These are phyloP conservation scores for Backusella mclennaniae DNA, from an alignment of 192 early-diverging fungal species.

Conservation along the genomic window DNA sequence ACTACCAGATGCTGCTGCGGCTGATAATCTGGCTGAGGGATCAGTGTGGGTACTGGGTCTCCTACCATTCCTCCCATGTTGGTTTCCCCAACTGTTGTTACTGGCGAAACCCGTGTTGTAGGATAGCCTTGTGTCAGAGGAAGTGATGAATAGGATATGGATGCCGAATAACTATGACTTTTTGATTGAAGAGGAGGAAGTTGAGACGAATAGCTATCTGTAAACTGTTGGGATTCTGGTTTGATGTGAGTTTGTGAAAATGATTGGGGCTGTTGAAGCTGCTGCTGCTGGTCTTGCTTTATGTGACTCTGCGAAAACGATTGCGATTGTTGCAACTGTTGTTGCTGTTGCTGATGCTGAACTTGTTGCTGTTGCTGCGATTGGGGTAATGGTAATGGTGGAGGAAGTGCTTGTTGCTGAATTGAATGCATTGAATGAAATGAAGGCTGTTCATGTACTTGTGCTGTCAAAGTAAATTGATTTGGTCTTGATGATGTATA, in stretches of 20 bases:
- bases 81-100: not conserved
- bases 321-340: not conserved
- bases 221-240: not conserved
- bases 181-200: constrained; percentile 26
- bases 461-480: constrained; percentile 1
- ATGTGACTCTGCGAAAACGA: not conserved
- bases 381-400: not conserved
- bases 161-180: not conserved
- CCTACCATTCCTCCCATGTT: not conserved
- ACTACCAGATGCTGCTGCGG: constrained; percentile 3
- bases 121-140: constrained; percentile 4
- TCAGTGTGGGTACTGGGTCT: not conserved
- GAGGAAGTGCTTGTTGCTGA: not conserved
- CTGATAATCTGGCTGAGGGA: constrained; percentile 7
- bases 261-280: not conserved
- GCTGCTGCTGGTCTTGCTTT: not conserved
- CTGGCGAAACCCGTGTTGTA: not conserved
- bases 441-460: not conserved
- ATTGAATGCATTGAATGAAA: not conserved
- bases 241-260: not conserved
- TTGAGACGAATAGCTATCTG: constrained; percentile 18
- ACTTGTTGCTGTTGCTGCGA: not conserved
- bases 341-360: not conserved
- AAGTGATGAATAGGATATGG: constrained; percentile 1
- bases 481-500: not conserved